Evolutionary conservation across 495 filamentous ascomycete species (phyloP).

Genomic region (Aspergillus cristatus): DNA sequence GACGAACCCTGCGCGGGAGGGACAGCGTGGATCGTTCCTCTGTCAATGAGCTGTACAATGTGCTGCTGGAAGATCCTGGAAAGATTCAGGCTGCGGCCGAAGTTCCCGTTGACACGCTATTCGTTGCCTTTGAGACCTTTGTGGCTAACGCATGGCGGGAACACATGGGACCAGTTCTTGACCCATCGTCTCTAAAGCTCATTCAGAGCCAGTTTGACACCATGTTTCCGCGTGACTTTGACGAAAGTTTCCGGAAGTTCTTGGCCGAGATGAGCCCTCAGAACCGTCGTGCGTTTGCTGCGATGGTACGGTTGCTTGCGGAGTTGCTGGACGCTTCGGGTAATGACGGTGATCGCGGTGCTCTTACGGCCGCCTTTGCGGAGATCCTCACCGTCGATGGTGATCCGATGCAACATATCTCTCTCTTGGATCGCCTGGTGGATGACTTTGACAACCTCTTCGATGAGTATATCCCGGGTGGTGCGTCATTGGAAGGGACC

Average conservation of each 20-base stretch:
- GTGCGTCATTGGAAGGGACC: constrained; percentile 31
- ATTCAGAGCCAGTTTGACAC: constrained; percentile 69
- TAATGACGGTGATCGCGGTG: constrained; percentile 87
- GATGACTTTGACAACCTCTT: constrained; percentile 89
- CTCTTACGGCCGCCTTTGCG: constrained; percentile 81
- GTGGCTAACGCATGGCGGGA: constrained; percentile 80
- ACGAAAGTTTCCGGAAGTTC: constrained; percentile 69
- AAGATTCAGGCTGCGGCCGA: constrained; percentile 66
- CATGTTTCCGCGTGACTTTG: constrained; percentile 68
- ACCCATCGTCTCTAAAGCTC: constrained; percentile 49
- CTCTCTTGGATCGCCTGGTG: constrained; percentile 81
- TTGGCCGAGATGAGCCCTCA: constrained; percentile 80
- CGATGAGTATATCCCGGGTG: constrained; percentile 51
- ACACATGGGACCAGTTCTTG: constrained; percentile 76
- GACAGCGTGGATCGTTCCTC: constrained; percentile 63
- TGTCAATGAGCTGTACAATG: constrained; percentile 89
- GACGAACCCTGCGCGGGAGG: constrained; percentile 60
- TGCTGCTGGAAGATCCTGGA: constrained; percentile 68
- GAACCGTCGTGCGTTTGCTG: constrained; percentile 79
- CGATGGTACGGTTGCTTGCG: constrained; percentile 74
- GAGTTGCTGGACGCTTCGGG: constrained; percentile 90
- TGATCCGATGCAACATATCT: constrained; percentile 74
- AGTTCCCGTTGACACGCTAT: constrained; percentile 77
- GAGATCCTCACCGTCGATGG: constrained; percentile 75
- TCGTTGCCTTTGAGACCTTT: constrained; percentile 92